Evolutionary conservation across 169 alveolate genomes (phyloP), one percentile per base, ranked within the genome.

Genomic region (Babesia ovis): DNA sequence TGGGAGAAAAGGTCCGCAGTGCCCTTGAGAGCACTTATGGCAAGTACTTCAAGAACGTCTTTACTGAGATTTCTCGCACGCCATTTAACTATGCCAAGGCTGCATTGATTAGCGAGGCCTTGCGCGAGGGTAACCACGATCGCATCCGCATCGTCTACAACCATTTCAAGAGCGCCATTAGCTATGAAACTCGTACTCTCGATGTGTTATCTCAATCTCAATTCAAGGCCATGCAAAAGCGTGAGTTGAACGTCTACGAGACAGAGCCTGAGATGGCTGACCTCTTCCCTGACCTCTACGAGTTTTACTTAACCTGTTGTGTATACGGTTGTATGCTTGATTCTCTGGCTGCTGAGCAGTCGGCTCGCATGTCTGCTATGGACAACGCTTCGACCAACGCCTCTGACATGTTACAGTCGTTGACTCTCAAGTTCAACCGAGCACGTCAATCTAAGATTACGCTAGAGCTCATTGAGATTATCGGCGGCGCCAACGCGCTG

Each of bases 401-500:
- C 12, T 85, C 94, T 8, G 96, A 92, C 31, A 92, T 92, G 95
- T 70, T 92, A 41, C 84, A 82, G 45, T 48, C 85, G 9, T 85
- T 92, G 39, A 84, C 95, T 48, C 90, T 92, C 37, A 83, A 54
- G 73, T 92, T 79, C 85, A 90, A 91, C 81, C 82, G 94, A 18
- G 95, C 95, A 35, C 68, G 95, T 35, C 95, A 91, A 91, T 92
- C 97, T n/a, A 92, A 92, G 87, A 95, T 95, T 62, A 95, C 98
- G 41, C 85, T 92, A 71, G 98, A 95, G 86, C 92, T 95, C 53
- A 90, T 91, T 41, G 98, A 95, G 84, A 94, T 95, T 80, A 95
- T 95, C 74, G 94, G 98, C 14, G 98, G 98, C 34, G 98, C 98
- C 29, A 88, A 91, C 61, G 97, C 98, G 42, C 85, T 91, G 51